Conservation (phyloP, 2,329 filamentous ascomycete species). For the Cytospora leucostoma region DNA sequence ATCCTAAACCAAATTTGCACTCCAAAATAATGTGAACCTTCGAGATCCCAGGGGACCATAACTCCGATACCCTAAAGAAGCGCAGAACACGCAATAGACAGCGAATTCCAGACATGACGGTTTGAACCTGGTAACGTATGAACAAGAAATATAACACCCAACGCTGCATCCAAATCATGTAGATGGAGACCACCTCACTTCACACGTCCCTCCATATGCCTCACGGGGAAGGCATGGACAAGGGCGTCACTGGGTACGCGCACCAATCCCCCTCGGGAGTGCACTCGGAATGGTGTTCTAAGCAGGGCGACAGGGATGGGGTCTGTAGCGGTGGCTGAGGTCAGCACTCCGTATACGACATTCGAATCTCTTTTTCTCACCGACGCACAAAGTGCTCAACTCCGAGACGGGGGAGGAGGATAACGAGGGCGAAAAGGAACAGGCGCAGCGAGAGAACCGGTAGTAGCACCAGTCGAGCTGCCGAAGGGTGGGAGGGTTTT, state of each 20-base stretch:
- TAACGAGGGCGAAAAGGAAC: slow-evolving; percentile 28
- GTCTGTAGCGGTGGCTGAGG: slow-evolving; percentile 56
- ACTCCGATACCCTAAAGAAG: background rate
- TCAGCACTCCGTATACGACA: slow-evolving; percentile 23
- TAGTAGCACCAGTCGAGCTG: slow-evolving; percentile 21
- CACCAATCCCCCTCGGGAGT: slow-evolving; percentile 61
- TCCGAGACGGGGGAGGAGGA: slow-evolving; percentile 26
- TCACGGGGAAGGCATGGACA: slow-evolving; percentile 56
- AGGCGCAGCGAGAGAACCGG: slow-evolving; percentile 28
- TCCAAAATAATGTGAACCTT: background rate
- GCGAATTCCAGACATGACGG: background rate
- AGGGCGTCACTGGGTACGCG: slow-evolving; percentile 68
- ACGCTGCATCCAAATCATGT: background rate
- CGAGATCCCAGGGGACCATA: background rate
- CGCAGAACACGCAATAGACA: background rate
- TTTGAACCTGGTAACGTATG: background rate
- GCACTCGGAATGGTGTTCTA: slow-evolving; percentile 66
- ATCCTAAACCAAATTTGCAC: background rate
- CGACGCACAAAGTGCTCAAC: slow-evolving; percentile 17
- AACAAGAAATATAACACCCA: background rate
- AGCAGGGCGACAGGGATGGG: slow-evolving; percentile 74
- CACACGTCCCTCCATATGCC: slow-evolving; percentile 5
- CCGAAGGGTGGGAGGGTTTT: slow-evolving; percentile 30
- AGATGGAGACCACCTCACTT: slow-evolving; percentile 1
- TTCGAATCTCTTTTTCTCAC: slow-evolving; percentile 11